Evolutionary conservation across 1,284 basidiomycete species (phyloP).

Genomic region (Prillingera fragicola): DNA sequence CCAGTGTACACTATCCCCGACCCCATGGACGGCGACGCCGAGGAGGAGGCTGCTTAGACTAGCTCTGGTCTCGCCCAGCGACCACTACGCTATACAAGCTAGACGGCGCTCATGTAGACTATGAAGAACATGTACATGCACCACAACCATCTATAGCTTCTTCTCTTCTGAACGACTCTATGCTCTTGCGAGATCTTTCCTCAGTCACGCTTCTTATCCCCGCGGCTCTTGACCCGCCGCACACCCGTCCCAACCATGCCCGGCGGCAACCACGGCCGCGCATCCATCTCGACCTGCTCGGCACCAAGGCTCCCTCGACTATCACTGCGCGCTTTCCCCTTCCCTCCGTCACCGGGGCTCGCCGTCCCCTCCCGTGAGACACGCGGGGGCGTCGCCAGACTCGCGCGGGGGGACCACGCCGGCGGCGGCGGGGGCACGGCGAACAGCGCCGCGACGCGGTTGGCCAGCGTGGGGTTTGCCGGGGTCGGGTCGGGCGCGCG

Average conservation of each 20-base stretch:
- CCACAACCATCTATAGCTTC: background rate
- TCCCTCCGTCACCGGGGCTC: background rate
- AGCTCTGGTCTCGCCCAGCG: background rate
- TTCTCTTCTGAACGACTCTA: background rate
- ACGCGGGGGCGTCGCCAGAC: background rate
- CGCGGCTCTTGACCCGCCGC: background rate
- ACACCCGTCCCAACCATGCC: too few relatives aligned
- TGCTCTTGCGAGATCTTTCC: too few relatives aligned
- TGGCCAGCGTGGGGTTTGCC: background rate
- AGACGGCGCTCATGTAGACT: background rate
- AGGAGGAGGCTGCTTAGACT: background rate
- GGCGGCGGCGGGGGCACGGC: conserved; percentile 16
- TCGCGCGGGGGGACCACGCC: background rate
- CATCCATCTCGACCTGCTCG: conserved; percentile 13
- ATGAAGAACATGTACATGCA: background rate
- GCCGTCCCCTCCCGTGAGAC: background rate
- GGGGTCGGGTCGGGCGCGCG: conserved; percentile 2
- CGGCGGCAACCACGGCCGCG: conserved; percentile 1
- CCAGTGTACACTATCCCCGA: conserved; percentile 26
- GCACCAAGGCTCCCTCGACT: background rate
- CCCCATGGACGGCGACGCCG: conserved; percentile 17
- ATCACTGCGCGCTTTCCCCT: background rate
- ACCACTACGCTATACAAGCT: background rate
- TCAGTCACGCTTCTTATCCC: conserved; percentile 17
- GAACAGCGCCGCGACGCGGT: conserved; percentile 9